Conservation (phyloP, 2,329 filamentous ascomycete species). For the Claviceps cyperi region DNA sequence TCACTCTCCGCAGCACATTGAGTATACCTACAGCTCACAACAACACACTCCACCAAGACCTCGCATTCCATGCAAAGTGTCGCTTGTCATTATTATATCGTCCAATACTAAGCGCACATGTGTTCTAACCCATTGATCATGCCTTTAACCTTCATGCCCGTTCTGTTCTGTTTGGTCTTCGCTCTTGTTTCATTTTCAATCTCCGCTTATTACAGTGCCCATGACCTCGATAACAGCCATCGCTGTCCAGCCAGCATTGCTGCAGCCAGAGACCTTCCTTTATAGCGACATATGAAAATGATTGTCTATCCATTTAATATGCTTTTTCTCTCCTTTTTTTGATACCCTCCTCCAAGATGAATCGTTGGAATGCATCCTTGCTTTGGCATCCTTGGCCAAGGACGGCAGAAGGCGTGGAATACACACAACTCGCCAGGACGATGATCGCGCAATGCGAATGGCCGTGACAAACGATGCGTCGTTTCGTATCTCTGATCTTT, state of each 20-base stretch:
- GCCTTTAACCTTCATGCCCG: background rate
- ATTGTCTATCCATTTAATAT: constrained; percentile 12
- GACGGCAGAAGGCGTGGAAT: constrained; percentile 1
- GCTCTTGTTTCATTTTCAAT: background rate
- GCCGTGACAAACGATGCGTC: background rate
- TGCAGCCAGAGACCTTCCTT: background rate
- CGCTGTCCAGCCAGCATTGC: background rate
- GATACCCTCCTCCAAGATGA: background rate
- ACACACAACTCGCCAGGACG: background rate
- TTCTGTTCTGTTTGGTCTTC: background rate
- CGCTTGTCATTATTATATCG: constrained; percentile 1
- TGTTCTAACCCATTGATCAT: constrained; percentile 4
- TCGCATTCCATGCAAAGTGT: background rate
- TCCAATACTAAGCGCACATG: constrained; percentile 2
- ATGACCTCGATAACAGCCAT: background rate
- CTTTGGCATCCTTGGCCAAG: constrained; percentile 9
- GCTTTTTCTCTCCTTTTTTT: background rate
- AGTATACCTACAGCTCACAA: background rate
- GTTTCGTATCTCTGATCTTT: background rate
- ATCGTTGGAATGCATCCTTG: constrained; percentile 7
- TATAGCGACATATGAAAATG: constrained; percentile 3
- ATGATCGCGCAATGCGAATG: background rate
- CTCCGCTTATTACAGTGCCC: constrained; percentile 1
- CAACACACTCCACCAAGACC: background rate
- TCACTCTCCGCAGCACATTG: background rate